These are phyloP conservation scores for Protomyces gravidus DNA, from an alignment of 1,139 yeast species.

Conservation along the genomic window DNA sequence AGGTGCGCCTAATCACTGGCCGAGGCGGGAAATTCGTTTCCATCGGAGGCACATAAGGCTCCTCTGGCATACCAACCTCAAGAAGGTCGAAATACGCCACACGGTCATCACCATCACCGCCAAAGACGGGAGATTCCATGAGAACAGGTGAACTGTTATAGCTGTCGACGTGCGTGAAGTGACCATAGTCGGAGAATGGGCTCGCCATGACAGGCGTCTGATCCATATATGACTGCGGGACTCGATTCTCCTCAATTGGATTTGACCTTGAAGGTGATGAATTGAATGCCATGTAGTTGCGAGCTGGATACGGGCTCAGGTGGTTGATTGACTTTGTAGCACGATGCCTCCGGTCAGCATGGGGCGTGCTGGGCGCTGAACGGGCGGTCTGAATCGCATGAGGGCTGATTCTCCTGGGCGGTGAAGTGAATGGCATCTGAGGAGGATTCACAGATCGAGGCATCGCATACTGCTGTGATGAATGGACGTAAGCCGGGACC, in stretches of 20 bases:
- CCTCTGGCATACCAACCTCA: slow-evolving; percentile 20
- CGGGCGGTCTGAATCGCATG: neutral
- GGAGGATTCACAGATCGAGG: neutral
- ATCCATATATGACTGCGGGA: slow-evolving; percentile 8
- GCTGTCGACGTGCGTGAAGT: slow-evolving; percentile 8
- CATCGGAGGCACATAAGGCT: slow-evolving; percentile 17
- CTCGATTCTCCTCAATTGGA: neutral
- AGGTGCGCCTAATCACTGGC: neutral
- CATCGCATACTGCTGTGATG: neutral
- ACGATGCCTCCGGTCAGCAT: neutral
- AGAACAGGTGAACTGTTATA: slow-evolving; percentile 3
- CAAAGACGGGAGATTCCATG: slow-evolving; percentile 21
- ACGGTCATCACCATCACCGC: neutral
- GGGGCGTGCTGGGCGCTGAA: neutral
- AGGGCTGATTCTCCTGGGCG: neutral
- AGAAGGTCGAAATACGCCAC: slow-evolving; percentile 1
- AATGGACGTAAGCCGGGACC: neutral
- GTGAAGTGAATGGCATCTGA: neutral
- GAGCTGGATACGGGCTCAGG: neutral
- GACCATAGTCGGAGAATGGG: slow-evolving; percentile 23
- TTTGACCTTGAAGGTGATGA: too few relatives aligned
- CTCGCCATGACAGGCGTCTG: slow-evolving; percentile 20
- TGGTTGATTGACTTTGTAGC: neutral
- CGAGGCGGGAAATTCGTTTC: slow-evolving; percentile 20
- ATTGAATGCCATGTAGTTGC: too few relatives aligned